phyloP scores from a whole-genome alignment of 106 monocot species.

The Triglochin maritima region DNA sequence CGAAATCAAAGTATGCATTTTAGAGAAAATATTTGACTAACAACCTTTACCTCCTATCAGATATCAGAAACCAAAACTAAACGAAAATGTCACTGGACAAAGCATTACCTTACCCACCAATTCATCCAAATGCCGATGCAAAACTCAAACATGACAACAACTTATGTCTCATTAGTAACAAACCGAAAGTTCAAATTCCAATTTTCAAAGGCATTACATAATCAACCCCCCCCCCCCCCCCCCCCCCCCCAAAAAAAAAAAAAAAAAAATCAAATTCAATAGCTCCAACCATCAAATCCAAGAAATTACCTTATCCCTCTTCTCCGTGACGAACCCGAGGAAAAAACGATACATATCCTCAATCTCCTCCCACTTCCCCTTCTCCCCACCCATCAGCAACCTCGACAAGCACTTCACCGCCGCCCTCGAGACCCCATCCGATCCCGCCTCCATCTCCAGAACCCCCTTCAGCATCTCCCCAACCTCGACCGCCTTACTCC shows the following conservation, averaged over 20 bases:
- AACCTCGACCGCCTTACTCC: constrained; percentile 30
- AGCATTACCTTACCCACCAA: neutral
- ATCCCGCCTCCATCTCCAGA: constrained; percentile 20
- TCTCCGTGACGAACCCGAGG: constrained; percentile 43
- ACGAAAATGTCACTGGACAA: neutral
- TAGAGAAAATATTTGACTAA: neutral
- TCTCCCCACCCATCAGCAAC: constrained; percentile 49
- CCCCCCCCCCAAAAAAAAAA: too few relatives aligned
- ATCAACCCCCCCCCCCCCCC: neutral
- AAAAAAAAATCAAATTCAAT: neutral
- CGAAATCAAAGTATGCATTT: too few relatives aligned
- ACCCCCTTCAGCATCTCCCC: constrained; percentile 38
- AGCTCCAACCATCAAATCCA: neutral
- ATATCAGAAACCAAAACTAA: neutral
- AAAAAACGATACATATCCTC: constrained; percentile 35
- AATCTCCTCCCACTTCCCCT: constrained; percentile 29
- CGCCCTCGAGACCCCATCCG: constrained; percentile 33
- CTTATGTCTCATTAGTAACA: too few relatives aligned
- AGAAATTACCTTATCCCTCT: constrained; percentile 3
- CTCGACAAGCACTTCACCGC: constrained; percentile 46
- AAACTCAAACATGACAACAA: too few relatives aligned
- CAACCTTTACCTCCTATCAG: neutral
- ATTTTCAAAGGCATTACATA: neutral
- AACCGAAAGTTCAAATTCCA: neutral
- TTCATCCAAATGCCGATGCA: too few relatives aligned